phyloP scores from a whole-genome alignment of 1,139 yeast species.

The Geotrichum australiense region DNA sequence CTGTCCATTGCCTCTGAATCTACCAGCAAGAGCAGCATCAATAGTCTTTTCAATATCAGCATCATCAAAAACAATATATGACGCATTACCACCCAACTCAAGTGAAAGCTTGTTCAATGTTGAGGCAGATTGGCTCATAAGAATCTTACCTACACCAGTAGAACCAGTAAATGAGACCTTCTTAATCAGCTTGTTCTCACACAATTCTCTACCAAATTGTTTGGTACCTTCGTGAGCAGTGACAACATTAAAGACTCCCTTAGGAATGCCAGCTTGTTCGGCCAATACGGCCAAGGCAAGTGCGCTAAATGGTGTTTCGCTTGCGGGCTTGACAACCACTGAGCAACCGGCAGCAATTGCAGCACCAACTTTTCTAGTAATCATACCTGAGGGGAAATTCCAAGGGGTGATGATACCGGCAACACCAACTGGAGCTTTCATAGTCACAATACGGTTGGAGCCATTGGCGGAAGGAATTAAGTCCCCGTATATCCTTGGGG shows the following conservation, averaged over 20 bases:
- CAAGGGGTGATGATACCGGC: constrained; percentile 91
- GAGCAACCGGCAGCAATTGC: constrained; percentile 94
- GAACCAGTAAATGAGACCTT: constrained; percentile 91
- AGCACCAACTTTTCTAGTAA: constrained; percentile 84
- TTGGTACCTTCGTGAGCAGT: constrained; percentile 45
- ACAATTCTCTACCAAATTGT: constrained; percentile 59
- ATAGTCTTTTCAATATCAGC: constrained; percentile 75
- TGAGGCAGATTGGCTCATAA: constrained; percentile 69
- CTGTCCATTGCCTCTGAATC: constrained; percentile 71
- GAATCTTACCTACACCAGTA: constrained; percentile 70
- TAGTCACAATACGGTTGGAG: constrained; percentile 52
- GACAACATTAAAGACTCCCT: constrained; percentile 71
- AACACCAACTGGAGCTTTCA: constrained; percentile 81
- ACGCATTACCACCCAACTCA: constrained; percentile 94
- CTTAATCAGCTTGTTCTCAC: constrained; percentile 59
- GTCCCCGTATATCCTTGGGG: constrained; percentile 69
- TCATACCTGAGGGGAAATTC: constrained; percentile 96
- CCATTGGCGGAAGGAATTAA: constrained; percentile 59
- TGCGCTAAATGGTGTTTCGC: constrained; percentile 84
- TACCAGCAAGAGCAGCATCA: constrained; percentile 58
- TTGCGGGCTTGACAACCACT: constrained; percentile 80
- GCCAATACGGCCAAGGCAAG: constrained; percentile 69
- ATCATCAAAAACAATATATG: constrained; percentile 80
- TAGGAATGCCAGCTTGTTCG: constrained; percentile 79
- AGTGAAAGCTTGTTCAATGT: constrained; percentile 78